Conservation (phyloP, 202 grass and related monocot species). For the Digitaria exilis region DNA sequence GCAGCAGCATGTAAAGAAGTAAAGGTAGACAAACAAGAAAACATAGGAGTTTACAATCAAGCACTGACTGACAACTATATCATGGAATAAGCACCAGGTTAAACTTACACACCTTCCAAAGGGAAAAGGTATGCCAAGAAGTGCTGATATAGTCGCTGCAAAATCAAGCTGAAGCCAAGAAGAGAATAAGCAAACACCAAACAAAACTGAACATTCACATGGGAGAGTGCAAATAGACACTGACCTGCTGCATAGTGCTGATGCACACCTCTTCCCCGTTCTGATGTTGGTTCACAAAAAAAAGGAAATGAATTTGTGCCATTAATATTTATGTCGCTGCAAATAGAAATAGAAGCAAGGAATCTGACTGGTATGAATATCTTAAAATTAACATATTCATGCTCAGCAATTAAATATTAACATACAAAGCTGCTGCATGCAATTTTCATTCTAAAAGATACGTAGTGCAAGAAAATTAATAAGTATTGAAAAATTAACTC, state of each 20-base stretch:
- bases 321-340: constrained; percentile 15
- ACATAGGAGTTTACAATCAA: constrained; percentile 16
- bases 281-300: constrained; percentile 56
- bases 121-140: constrained; percentile 95
- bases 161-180: constrained; percentile 85
- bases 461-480: background rate
- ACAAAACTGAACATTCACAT: constrained; percentile 34
- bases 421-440: background rate
- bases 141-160: constrained; percentile 87
- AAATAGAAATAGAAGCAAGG: constrained; percentile 37
- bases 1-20: background rate
- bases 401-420: constrained; percentile 18
- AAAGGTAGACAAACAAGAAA: constrained; percentile 8
- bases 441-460: constrained; percentile 8
- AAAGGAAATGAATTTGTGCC: constrained; percentile 31
- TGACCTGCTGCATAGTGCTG: constrained; percentile 91
- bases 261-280: constrained; percentile 68
- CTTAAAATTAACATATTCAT: constrained; percentile 2
- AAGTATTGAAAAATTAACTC: constrained; percentile 6
- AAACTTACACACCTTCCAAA: constrained; percentile 83
- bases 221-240: constrained; percentile 32
- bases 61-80: constrained; percentile 25
- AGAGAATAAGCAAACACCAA: constrained; percentile 30
- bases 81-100: constrained; percentile 30
- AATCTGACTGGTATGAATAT: constrained; percentile 14